These are phyloP conservation scores for Neofusicoccum kwambonambiense DNA, from an alignment of 2,329 filamentous ascomycete genomes.

Conservation along the genomic window DNA sequence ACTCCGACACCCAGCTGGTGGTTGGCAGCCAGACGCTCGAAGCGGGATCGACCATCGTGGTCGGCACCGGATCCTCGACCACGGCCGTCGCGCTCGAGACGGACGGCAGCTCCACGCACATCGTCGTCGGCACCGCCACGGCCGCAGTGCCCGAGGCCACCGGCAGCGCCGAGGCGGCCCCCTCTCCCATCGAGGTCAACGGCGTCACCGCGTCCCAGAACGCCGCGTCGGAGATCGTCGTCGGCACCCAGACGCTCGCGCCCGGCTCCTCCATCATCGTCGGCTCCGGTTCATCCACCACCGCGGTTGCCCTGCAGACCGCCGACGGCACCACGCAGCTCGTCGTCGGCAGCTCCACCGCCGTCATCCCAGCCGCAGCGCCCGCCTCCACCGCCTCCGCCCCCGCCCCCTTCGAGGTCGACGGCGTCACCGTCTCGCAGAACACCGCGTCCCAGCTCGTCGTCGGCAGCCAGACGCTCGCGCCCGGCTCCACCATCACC, in stretches of 20 bases:
- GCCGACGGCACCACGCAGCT: not conserved
- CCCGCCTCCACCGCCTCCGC: not conserved
- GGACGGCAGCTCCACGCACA: not conserved
- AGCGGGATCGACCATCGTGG: conserved; percentile 21
- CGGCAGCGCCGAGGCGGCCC: not conserved
- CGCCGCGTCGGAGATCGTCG: not conserved
- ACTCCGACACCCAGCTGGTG: not conserved
- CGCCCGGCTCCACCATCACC: conserved; percentile 29
- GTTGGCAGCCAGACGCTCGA: conserved; percentile 22
- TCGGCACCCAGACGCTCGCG: not conserved
- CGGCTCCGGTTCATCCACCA: not conserved
- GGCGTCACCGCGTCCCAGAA: conserved; percentile 6
- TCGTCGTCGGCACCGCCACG: not conserved
- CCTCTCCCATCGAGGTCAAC: not conserved
- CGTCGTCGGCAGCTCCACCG: not conserved
- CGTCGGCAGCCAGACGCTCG: conserved; percentile 20
- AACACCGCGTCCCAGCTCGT: not conserved
- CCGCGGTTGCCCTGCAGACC: conserved; percentile 1
- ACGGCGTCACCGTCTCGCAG: not conserved
- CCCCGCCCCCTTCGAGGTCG: not conserved
- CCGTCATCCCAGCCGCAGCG: not conserved
- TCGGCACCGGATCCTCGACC: conserved; percentile 5
- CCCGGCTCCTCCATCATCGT: not conserved
- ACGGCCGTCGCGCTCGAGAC: not conserved
- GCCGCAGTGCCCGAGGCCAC: not conserved